These are phyloP conservation scores for Puccinia coronata DNA, from an alignment of 1,284 basidiomycete species.

Conservation along the genomic window DNA sequence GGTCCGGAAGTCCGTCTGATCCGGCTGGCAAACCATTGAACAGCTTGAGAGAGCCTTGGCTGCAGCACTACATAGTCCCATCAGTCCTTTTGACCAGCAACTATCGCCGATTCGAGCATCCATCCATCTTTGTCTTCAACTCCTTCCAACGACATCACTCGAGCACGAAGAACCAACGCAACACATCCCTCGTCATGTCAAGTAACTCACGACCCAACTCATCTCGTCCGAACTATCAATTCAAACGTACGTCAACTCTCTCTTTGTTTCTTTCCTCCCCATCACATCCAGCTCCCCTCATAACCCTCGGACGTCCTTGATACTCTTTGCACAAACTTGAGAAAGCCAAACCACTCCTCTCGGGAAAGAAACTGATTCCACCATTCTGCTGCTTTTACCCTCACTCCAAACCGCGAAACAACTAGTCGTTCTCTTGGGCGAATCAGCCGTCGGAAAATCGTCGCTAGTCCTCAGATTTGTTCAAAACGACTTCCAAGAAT, in stretches of 20 bases:
- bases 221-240: slow-evolving; percentile 39
- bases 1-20: too few species aligned
- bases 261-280: background rate
- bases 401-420: background rate
- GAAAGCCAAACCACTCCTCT: background rate
- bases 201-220: slow-evolving; percentile 29
- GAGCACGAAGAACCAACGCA: background rate
- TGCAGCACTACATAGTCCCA: too few species aligned
- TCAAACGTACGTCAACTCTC: slow-evolving; percentile 47
- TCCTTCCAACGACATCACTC: background rate
- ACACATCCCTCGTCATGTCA: background rate
- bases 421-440: slow-evolving; percentile 63
- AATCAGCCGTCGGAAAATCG: slow-evolving; percentile 96
- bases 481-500: slow-evolving; percentile 96
- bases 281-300: background rate
- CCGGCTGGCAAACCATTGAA: too few species aligned
- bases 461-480: slow-evolving; percentile 93
- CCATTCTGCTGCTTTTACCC: background rate
- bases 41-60: too few species aligned
- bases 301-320: background rate
- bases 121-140: background rate
- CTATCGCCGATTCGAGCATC: background rate
- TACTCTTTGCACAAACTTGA: background rate
- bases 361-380: background rate
- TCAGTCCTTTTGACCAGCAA: too few species aligned